phyloP scores from a whole-genome alignment of 2,329 filamentous ascomycete species.

The Xylaria sp. region DNA sequence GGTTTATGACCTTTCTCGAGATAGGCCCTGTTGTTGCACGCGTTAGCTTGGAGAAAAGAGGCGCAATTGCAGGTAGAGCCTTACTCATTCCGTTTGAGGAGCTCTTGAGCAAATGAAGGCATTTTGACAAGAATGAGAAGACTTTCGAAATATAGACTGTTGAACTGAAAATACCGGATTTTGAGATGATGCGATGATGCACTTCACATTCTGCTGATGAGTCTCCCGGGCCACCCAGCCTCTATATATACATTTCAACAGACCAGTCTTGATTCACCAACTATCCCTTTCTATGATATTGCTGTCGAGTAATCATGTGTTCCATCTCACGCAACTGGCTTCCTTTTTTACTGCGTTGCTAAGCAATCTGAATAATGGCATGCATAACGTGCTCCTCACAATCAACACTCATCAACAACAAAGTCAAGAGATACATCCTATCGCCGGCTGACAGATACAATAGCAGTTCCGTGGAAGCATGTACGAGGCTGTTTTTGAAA shows the following conservation, averaged over 20 bases:
- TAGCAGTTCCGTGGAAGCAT: not conserved
- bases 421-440: not conserved
- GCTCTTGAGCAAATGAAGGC: conserved; percentile 9
- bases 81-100: conserved; percentile 25
- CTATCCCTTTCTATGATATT: not conserved
- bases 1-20: conserved; percentile 10
- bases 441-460: not conserved
- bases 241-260: not conserved
- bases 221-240: too few species aligned
- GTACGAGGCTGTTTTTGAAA: not conserved
- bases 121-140: not conserved
- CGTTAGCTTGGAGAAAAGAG: not conserved
- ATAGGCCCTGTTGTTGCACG: not conserved
- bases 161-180: too few species aligned
- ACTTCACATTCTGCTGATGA: not conserved
- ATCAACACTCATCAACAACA: not conserved
- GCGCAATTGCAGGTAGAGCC: not conserved
- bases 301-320: not conserved
- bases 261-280: not conserved
- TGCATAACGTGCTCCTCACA: not conserved
- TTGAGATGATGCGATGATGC: not conserved
- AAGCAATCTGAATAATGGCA: not conserved
- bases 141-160: too few species aligned
- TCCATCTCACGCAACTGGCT: not conserved
- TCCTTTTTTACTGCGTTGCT: not conserved